phyloP scores from a whole-genome alignment of 164 flowering plant species.

The Amborella trichopoda region DNA sequence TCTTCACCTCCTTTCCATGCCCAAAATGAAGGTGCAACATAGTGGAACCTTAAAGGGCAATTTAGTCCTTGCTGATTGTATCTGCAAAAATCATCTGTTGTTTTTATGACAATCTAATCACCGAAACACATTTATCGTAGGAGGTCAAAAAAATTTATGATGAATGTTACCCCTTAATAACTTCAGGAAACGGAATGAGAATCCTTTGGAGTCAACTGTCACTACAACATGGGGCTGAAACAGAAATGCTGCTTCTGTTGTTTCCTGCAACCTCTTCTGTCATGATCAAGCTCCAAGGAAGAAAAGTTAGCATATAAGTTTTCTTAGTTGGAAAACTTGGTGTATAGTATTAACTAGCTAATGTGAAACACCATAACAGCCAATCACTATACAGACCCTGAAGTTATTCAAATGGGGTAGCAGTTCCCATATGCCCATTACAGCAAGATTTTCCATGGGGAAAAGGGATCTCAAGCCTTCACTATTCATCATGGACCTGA shows the following conservation, averaged over 20 bases:
- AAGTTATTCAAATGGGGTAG: constrained; percentile 67
- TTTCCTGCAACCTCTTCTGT: constrained; percentile 54
- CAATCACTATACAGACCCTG: constrained; percentile 39
- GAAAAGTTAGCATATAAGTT: background rate
- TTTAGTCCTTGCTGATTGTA: constrained; percentile 30
- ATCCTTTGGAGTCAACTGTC: constrained; percentile 89
- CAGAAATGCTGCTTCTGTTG: constrained; percentile 52
- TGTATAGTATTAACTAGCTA: too few species aligned
- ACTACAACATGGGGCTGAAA: constrained; percentile 85
- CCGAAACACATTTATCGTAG: too few species aligned
- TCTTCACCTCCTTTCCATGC: constrained; percentile 98
- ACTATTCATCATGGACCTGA: constrained; percentile 64
- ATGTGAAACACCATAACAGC: background rate
- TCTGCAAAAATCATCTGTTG: constrained; percentile 70
- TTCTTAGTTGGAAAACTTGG: too few species aligned
- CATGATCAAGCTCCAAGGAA: constrained; percentile 11
- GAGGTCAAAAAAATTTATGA: background rate
- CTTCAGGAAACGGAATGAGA: constrained; percentile 76
- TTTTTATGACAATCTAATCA: too few species aligned
- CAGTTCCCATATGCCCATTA: constrained; percentile 95
- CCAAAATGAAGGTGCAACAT: constrained; percentile 98
- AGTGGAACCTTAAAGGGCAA: constrained; percentile 65
- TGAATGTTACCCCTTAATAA: constrained; percentile 41
- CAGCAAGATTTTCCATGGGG: constrained; percentile 87
- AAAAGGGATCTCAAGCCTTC: constrained; percentile 68